Conservation (phyloP, 805 yeast genomes). For the Wickerhamiella vanderwaltii region DNA sequence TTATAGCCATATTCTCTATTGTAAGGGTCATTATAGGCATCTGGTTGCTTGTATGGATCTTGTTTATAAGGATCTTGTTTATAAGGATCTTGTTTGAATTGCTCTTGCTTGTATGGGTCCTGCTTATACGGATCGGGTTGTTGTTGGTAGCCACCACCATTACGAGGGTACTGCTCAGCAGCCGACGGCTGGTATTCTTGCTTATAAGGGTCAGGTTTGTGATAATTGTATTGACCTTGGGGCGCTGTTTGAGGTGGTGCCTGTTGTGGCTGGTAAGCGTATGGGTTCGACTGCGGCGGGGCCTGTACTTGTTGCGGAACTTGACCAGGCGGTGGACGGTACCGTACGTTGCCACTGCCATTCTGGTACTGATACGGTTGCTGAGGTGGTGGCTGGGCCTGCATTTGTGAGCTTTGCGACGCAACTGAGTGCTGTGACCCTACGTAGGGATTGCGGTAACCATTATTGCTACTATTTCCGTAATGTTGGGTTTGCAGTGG, state of each 20-base stretch:
- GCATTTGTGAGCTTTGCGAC: no score
- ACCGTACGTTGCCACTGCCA: no score
- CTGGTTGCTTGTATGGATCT: not conserved
- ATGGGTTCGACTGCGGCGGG: not conserved
- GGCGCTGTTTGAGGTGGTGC: slow-evolving; percentile 1
- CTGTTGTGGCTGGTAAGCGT: not conserved
- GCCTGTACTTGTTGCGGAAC: not conserved
- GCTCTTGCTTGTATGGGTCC: not conserved
- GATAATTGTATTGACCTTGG: not conserved
- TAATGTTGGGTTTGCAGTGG: slow-evolving; percentile 3
- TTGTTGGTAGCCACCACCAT: not conserved
- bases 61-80: not conserved
- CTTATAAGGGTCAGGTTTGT: not conserved
- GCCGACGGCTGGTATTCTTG: slow-evolving; percentile 1
- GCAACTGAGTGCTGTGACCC: no score
- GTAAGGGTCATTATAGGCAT: slow-evolving; percentile 1
- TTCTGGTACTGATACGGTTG: no score
- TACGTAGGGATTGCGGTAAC: no score
- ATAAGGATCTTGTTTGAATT: not conserved
- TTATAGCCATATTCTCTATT: no score
- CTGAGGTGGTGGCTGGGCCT: no score
- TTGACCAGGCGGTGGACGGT: slow-evolving; percentile 1
- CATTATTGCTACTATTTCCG: slow-evolving; percentile 3
- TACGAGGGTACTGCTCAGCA: slow-evolving; percentile 4
- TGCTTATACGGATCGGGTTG: not conserved